Base-by-base conservation (phyloP, 202 grass and related monocot genomes). In the Setaria italica region DNA sequence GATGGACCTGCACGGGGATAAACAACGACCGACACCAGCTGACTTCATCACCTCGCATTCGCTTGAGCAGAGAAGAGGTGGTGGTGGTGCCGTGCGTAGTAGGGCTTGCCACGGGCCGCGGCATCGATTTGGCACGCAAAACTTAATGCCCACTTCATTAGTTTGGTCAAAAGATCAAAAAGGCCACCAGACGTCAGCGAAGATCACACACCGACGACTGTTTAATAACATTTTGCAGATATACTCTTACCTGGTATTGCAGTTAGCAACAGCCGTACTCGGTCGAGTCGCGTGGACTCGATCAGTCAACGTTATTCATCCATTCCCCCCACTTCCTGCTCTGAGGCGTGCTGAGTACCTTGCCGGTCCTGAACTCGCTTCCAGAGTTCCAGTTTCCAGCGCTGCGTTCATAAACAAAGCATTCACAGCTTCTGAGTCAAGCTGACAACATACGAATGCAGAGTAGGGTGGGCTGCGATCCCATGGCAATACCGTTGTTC, bases 1-100 rank as follows among this genome's bases (percentile, higher is more conserved):
- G 48, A 11, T 13, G 80, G 51, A 58, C 66, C 67, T 60, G 34
- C 77, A 57, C 76, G 46, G 32, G 62, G 57, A 74, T 80, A 74
- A 75, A 64, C 78, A 56, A 68, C 46, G 85, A 51, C 62, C 60
- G 49, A 75, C 59, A 4, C 85, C 3, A 35, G 10, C 55, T 11
- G 7, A 47, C 34, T 19, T 70, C 63, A 62, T 6, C 74, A 41
- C 39, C 25, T 25, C 16, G 16, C 20, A 33, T 1, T 19, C 6
- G n/a, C 4, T 35, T 35, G 72, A 77, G 35, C 19, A 41, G 39
- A 41, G 39, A 11, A 9, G 39, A 20, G 67, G 9, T 45, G 41
- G 20, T 46, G n/a, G 1, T 35, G 32, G 43, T 51, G 17, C 32
- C 49, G 32, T 72, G 16, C 39, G 39, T 49, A 4, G 30, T n/a